Evolutionary conservation across 768 basidiomycete species (phyloP).

Genomic region (Naganishia vaughanmartiniae): DNA sequence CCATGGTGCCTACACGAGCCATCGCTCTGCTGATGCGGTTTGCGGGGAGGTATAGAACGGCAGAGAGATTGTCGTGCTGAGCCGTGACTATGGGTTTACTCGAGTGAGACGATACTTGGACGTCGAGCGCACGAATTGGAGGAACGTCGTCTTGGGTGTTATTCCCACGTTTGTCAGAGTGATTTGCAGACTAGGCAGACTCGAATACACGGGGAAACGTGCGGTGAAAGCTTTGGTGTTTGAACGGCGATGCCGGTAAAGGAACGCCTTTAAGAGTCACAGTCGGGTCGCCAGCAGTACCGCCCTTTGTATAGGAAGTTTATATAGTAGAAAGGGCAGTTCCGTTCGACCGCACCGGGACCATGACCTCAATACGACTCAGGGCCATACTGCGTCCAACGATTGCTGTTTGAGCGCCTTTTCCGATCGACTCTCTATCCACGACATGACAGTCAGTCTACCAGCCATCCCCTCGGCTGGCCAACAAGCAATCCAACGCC

Average conservation of each 20-base stretch:
- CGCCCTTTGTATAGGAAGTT: neutral
- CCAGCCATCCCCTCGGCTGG: neutral
- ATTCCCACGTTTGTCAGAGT: no score
- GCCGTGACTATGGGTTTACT: no score
- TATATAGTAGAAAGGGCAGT: neutral
- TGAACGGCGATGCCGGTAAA: neutral
- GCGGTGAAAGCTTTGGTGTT: neutral
- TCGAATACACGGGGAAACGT: neutral
- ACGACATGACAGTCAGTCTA: constrained; percentile 14
- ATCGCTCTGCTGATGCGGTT: no score
- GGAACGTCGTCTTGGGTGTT: no score
- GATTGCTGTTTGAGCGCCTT: neutral
- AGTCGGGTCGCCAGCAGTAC: neutral
- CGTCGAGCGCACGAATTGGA: no score
- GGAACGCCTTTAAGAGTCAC: no score
- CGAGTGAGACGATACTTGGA: no score
- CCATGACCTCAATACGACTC: neutral
- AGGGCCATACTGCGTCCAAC: neutral
- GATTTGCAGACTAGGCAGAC: no score
- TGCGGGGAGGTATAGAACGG: no score
- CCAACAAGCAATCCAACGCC: constrained; percentile 17
- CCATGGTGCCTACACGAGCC: no score
- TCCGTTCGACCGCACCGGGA: neutral
- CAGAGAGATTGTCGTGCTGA: no score
- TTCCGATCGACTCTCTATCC: neutral